Evolutionary conservation across 169 alveolate genomes (phyloP), one percentile per base, ranked within the genome.

Genomic region (Plasmodium adleri): DNA sequence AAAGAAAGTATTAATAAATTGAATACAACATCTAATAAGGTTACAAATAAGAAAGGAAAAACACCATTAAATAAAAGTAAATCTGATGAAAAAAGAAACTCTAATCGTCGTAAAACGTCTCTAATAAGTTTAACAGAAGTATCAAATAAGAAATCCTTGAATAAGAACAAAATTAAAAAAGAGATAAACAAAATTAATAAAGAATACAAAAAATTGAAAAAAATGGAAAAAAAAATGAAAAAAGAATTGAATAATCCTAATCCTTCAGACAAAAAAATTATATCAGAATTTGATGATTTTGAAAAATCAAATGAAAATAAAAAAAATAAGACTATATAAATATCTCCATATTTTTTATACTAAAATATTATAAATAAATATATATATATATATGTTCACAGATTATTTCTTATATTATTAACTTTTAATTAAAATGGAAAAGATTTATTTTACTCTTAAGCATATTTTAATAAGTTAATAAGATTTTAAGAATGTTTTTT

Each of bases 141-240:
- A 8, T 17, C 71, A 26, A 49, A 32, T 64, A 49, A 78, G 39
- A 54, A 63, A n/a, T 9, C 70, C 49, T 64, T 66, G 67, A 78
- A 78, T 70, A 78, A 71, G 58, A 39, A 64, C 24, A 39, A 78
- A 66, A 78, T 78, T 64, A 78, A 64, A 66, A 49, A 47, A 3
- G 89, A 78, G 54, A 78, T 78, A 64, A 64, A 66, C 56, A 64
- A 78, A 78, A 78, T 78, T 78, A 50, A 78, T 59, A 78, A 78
- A 78, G 89, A 50, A 66, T 78, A 64, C 66, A 78, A 66, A 78
- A 78, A 78, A 22, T 17, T 78, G 89, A 78, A 70, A 66, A 22
- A 28, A 70, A 78, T 64, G 89, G 89, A 78, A 78, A 78, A 66
- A 13, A 66, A 78, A 78, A 45, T 78, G 54, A 78, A 64, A 32